Evolutionary conservation across 805 yeast species (phyloP).

Genomic region (Hemisphaericaspora nanyangensis): DNA sequence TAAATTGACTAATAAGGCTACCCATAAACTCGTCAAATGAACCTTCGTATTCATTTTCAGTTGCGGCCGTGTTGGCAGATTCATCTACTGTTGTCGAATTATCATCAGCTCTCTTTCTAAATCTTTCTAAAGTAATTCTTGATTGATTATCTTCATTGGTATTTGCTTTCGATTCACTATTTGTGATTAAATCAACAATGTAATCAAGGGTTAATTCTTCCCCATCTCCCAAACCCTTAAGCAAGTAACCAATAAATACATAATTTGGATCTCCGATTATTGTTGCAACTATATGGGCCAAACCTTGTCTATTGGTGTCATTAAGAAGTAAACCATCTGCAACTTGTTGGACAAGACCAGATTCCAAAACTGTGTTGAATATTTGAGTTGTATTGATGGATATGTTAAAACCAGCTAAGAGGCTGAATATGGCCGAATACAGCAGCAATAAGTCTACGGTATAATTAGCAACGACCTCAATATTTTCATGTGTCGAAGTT

Average conservation of each 20-base stretch:
- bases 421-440: not conserved
- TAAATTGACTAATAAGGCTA: constrained; percentile 24
- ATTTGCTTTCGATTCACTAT: constrained; percentile 17
- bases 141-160: constrained; percentile 2
- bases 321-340: constrained; percentile 23
- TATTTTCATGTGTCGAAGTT: constrained; percentile 26
- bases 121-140: not conserved
- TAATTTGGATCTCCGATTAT: constrained; percentile 18
- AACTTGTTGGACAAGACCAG: constrained; percentile 27
- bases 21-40: constrained; percentile 28
- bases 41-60: constrained; percentile 19
- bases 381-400: constrained; percentile 22
- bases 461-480: constrained; percentile 24
- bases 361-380: constrained; percentile 14
- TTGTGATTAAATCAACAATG: constrained; percentile 25
- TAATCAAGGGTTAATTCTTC: constrained; percentile 24
- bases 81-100: not conserved
- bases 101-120: not conserved
- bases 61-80: not conserved
- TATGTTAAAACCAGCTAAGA: constrained; percentile 11
- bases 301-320: constrained; percentile 22
- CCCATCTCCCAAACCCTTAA: constrained; percentile 33
- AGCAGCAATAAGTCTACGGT: constrained; percentile 9
- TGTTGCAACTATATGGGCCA: constrained; percentile 25
- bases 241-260: constrained; percentile 26